Percentiles rank a stretch among this genome's conserved stretches.
Evolutionary conservation across 176 grass and related monocot genomes (phyloP).

Genomic region (Elymus sibiricus): DNA sequence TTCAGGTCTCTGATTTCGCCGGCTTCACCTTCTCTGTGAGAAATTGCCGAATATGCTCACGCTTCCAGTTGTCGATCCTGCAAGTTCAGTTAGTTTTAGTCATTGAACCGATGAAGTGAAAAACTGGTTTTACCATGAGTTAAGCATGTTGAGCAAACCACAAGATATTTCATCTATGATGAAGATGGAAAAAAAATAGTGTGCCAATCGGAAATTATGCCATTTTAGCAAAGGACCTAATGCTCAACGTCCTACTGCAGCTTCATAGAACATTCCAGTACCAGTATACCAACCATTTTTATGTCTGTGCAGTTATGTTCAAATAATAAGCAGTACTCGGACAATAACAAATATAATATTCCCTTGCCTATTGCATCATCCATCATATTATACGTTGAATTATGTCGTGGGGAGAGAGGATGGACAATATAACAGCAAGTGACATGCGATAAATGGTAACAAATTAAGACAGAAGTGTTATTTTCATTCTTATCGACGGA

Average conservation of each 20-base stretch:
- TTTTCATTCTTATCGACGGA: not conserved
- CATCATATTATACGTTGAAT: constrained; percentile 2
- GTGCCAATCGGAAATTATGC: not conserved
- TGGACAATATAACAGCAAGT: not conserved
- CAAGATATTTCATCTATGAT: not conserved
- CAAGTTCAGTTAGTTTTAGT: constrained; percentile 25
- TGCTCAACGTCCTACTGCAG: not conserved
- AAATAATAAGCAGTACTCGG: not conserved
- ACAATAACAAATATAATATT: not conserved
- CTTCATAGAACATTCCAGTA: not conserved
- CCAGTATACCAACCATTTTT: not conserved
- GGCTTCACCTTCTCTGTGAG: constrained; percentile 86
- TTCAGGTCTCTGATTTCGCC: constrained; percentile 37
- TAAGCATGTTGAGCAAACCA: not conserved
- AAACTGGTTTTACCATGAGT: not conserved
- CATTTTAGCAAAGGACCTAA: constrained; percentile 1
- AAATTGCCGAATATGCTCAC: constrained; percentile 87
- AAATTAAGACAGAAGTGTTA: not conserved
- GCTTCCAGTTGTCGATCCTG: constrained; percentile 99
- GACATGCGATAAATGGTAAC: not conserved
- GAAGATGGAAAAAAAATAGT: not conserved
- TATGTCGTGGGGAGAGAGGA: not conserved
- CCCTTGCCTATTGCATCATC: not conserved
- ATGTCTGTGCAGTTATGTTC: not conserved
- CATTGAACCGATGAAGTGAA: not conserved